phyloP scores from a whole-genome alignment of 83 land plant species.

The Diphasiastrum complanatum region DNA sequence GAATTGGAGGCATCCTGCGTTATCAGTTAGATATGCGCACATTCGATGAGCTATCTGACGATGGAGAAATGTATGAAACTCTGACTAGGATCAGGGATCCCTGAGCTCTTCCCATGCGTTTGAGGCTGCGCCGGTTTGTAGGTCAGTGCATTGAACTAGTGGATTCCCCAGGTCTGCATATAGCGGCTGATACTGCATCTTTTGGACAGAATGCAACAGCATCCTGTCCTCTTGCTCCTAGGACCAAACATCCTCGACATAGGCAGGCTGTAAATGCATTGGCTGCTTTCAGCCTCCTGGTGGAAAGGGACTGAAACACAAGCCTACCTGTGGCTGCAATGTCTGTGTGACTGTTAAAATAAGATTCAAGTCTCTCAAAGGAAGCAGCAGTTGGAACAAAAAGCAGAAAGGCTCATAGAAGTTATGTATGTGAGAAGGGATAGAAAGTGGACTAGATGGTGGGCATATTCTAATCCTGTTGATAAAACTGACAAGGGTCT shows the following conservation, averaged over 20 bases:
- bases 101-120: no score
- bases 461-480: no score
- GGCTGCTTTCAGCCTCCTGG: constrained; percentile 82
- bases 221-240: constrained; percentile 43
- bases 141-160: no score
- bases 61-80: no score
- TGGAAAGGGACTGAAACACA: constrained; percentile 77
- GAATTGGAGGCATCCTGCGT: no score
- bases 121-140: no score
- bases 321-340: constrained; percentile 57
- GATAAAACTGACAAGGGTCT: no score
- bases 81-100: no score
- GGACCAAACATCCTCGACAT: constrained; percentile 73
- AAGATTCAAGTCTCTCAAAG: constrained; percentile 66
- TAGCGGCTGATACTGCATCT: constrained; percentile 40
- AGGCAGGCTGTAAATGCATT: constrained; percentile 73
- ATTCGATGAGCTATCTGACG: no score
- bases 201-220: constrained; percentile 35
- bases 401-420: constrained; percentile 45
- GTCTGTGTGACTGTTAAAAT: constrained; percentile 71
- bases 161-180: constrained; percentile 37
- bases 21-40: no score
- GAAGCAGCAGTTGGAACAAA: constrained; percentile 59
- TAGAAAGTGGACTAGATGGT: constrained; percentile 35
- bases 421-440: constrained; percentile 23